Percentiles rank a stretch among this genome's conserved stretches.
phyloP scores from a whole-genome alignment of 1,139 yeast species.

The Yamadazyma jaroonii region DNA sequence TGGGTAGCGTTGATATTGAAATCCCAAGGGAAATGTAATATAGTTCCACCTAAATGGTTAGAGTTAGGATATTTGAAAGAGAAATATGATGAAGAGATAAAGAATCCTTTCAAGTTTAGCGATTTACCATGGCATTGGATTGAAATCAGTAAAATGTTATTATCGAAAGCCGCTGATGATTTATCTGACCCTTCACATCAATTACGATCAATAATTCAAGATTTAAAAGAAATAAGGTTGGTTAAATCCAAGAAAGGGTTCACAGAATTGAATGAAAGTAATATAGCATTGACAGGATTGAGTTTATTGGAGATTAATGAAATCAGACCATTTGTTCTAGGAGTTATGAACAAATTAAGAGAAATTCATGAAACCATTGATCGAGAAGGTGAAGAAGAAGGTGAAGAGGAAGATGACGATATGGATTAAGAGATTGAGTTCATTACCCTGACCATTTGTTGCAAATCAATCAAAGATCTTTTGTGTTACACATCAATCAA shows the following conservation, averaged over 20 bases:
- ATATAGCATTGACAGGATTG: slow-evolving; percentile 79
- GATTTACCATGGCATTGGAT: slow-evolving; percentile 86
- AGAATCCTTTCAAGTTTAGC: slow-evolving; percentile 58
- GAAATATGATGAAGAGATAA: slow-evolving; percentile 67
- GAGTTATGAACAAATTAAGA: slow-evolving; percentile 76
- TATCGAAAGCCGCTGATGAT: slow-evolving; percentile 73
- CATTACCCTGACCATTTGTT: no score
- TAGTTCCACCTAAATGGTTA: slow-evolving; percentile 90
- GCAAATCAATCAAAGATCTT: no score
- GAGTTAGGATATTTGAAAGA: slow-evolving; percentile 51
- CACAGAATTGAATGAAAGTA: slow-evolving; percentile 73
- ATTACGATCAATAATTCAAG: slow-evolving; percentile 71
- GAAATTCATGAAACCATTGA: slow-evolving; percentile 43
- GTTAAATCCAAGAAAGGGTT: slow-evolving; percentile 82
- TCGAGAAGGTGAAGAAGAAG: slow-evolving; percentile 17
- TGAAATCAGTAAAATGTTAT: slow-evolving; percentile 67
- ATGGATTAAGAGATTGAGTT: background rate
- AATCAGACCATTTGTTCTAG: slow-evolving; percentile 73
- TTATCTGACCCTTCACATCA: slow-evolving; percentile 62
- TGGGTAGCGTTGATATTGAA: slow-evolving; percentile 88
- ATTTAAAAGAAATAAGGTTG: slow-evolving; percentile 77
- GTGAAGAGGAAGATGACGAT: slow-evolving; percentile 4
- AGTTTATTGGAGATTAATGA: slow-evolving; percentile 86
- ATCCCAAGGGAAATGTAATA: slow-evolving; percentile 80
- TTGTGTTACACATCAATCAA: no score